Conservation (phyloP, 2,329 filamentous ascomycete genomes). For the Beauveria sp. region DNA sequence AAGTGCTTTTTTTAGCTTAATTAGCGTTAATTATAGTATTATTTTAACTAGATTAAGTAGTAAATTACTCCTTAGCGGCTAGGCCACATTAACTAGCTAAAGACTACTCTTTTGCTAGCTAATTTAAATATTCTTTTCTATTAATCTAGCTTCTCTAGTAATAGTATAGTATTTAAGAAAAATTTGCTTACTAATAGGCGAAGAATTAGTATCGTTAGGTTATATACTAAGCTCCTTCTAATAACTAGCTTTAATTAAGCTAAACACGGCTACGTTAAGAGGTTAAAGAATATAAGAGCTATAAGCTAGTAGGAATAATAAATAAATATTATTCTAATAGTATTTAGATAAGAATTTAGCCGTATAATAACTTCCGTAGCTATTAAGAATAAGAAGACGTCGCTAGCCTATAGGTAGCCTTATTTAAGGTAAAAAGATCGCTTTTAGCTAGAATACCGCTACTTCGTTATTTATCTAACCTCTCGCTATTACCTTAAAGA, state of each 20-base stretch:
- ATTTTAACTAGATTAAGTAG: neutral
- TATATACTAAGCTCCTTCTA: neutral
- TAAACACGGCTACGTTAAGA: neutral
- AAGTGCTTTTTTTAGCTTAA: too few species aligned
- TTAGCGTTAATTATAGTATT: too few species aligned
- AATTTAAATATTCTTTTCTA: neutral
- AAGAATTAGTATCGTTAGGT: neutral
- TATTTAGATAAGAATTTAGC: neutral
- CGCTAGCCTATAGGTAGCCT: too few species aligned
- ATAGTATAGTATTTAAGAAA: neutral
- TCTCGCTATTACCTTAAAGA: neutral
- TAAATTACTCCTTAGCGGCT: neutral
- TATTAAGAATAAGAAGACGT: constrained; percentile 3
- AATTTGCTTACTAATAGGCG: neutral
- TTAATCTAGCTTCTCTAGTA: neutral
- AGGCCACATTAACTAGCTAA: neutral
- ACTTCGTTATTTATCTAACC: neutral
- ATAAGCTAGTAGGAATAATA: neutral
- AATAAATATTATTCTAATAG: constrained; percentile 1
- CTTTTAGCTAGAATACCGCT: too few species aligned
- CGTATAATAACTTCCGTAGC: constrained; percentile 1
- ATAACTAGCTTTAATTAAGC: neutral
- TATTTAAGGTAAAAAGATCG: neutral
- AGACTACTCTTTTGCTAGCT: too few species aligned
- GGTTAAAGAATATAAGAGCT: neutral